A percentile compares a stretch with the other conserved stretches of the same genome.
Evolutionary conservation across 2,329 filamentous ascomycete species (phyloP).

Genomic region (Sporothrix curviconia): DNA sequence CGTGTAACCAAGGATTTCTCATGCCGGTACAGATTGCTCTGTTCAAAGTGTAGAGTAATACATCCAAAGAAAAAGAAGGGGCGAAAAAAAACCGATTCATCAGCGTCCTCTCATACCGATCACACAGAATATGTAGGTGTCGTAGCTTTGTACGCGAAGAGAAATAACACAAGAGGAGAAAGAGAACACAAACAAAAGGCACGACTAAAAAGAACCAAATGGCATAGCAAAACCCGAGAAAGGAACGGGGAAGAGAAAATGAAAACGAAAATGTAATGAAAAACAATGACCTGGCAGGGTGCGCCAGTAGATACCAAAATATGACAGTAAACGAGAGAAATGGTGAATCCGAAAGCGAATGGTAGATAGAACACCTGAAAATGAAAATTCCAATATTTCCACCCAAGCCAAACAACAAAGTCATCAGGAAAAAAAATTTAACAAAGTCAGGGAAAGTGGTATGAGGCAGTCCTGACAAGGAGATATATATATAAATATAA

Average conservation of each 20-base stretch:
- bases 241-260: background rate
- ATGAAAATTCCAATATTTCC: background rate
- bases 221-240: background rate
- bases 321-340: background rate
- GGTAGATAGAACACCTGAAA: background rate
- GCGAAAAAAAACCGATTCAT: background rate
- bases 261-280: background rate
- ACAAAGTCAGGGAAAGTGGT: background rate
- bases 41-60: conserved; percentile 11
- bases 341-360: background rate
- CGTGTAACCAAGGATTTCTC: background rate
- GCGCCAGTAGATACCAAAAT: background rate
- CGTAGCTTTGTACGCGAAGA: too few relatives aligned
- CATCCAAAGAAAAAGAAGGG: background rate
- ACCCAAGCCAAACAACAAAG: background rate
- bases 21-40: conserved; percentile 17
- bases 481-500: too few relatives aligned
- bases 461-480: background rate
- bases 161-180: too few relatives aligned
- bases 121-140: too few relatives aligned
- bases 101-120: too few relatives aligned
- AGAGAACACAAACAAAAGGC: background rate
- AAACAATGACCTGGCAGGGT: background rate
- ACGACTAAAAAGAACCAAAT: background rate
- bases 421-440: background rate